Evolutionary conservation across 345 rosid species (phyloP), one percentile per base, ranked within the genome.

Genomic region (Theobroma cacao): DNA sequence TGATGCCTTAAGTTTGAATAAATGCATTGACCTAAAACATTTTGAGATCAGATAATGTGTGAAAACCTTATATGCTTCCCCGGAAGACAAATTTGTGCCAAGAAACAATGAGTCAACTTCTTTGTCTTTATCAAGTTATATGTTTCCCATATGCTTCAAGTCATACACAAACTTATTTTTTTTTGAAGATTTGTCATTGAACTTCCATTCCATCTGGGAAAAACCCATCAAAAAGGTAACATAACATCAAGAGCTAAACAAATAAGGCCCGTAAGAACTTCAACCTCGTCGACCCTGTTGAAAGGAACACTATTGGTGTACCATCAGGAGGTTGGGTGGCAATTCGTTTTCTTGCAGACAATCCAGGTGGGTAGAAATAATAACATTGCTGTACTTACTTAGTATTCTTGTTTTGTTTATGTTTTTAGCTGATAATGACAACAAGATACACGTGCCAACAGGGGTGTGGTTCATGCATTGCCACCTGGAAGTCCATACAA

Each of bases 401-500:
- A n/a, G n/a, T n/a, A n/a, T n/a, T n/a, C n/a, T n/a, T n/a, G n/a
- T n/a, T n/a, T n/a, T n/a, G n/a, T n/a, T n/a, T n/a, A n/a, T n/a
- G n/a, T n/a, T n/a, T n/a, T n/a, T n/a, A n/a, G n/a, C n/a, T n/a
- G n/a, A n/a, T n/a, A n/a, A n/a, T n/a, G 55, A 50, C 55, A 50
- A 50, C 55, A 50, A 50, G 55, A 50, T 20, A 50, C n/a, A 15
- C 6, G 55, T 50, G 62, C 50, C 15, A 17, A 43, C 75, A 89
- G 91, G 92, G 31, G 89, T 87, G 14, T 90, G 92, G 90, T 88
- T 88, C 84, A 90, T 90, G 92, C 92, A 88, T 75, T 88, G 94
- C 70, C 92, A 89, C 81, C 85, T 89, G 75, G 94, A 91, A 81
- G 91, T 91, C 48, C 92, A 91, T 81, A 89, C 92, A 28, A 91